Base-by-base conservation (phyloP, 176 grass and related monocot genomes). In the Panicum miliaceum region DNA sequence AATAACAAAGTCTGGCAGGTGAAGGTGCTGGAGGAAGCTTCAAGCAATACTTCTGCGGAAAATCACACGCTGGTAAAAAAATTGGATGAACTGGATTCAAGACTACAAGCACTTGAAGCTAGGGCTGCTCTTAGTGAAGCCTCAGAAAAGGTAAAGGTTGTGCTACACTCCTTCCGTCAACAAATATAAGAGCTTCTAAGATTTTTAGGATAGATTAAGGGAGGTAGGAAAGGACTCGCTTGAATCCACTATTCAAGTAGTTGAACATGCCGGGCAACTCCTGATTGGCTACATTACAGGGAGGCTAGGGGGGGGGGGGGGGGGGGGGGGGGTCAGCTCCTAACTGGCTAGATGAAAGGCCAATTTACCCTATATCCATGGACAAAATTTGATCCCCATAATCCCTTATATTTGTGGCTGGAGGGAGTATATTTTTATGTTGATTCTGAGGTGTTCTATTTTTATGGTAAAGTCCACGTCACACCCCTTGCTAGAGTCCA, bases 1-100 rank as follows among this genome's bases (percentile, higher is more conserved):
- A 85, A 91, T 88, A 90, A 90, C 88, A 90, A 90, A 94, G 81
- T 35, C 63, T 96, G 89, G 81, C 91, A 99, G 91, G 96, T 99
- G 90, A 96, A 92, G 84, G 69, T 88, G 65, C 77, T 99, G 80
- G 89, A 94, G 77, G 70, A 87, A 81, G 56, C 89, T 76, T 87
- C 88, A 82, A 84, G 83, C 71, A 94, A 38, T 85, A 81, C 76
- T 34, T 13, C 50, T 40, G 72, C 92, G 85, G 85, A 89, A 77
- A 94, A 94, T 54, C 73, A 74, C 59, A 90, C 23, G 45, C 80
- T 96, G 64, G 58, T 86, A 64, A 85, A 92, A 86, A 92, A 38
- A 73, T 41, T 96, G 48, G 59, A 82, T 47, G 85, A 75, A 60
- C 45, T 99, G 72, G 89, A 92, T 47, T 83, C 76, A 73, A 94